Conservation (phyloP, 73 alveolate species). For the Paramecium caudatum region DNA sequence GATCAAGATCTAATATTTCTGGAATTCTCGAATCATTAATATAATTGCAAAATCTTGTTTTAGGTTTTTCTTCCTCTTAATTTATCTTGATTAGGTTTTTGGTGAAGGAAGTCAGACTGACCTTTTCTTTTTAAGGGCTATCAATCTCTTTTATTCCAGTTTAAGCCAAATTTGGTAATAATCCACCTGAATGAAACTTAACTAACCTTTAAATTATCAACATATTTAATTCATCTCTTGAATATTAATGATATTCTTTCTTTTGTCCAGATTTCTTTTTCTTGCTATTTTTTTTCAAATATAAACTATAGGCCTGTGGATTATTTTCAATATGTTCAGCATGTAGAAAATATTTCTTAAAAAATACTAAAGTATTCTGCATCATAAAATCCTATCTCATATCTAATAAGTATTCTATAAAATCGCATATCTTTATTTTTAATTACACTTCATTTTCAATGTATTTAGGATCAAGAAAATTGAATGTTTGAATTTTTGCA, state of each 20-base stretch:
- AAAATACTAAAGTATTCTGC: constrained; percentile 61
- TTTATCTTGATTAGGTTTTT: constrained; percentile 17
- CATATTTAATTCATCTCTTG: not conserved
- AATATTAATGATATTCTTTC: not conserved
- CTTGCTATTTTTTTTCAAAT: constrained; percentile 5
- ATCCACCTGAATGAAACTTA: constrained; percentile 1
- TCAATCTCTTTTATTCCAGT: constrained; percentile 57
- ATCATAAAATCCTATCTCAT: constrained; percentile 66
- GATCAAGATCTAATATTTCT: constrained; percentile 53
- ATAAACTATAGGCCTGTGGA: not conserved
- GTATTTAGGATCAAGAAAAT: constrained; percentile 30
- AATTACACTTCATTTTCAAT: constrained; percentile 63
- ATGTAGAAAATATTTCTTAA: constrained; percentile 13
- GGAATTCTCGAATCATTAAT: not conserved
- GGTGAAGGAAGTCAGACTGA: not conserved
- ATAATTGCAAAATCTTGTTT: constrained; percentile 2
- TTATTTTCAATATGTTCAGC: constrained; percentile 41
- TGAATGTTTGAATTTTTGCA: constrained; percentile 26
- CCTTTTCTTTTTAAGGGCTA: not conserved
- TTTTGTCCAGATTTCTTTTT: not conserved
- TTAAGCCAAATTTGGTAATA: constrained; percentile 51
- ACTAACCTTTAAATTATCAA: constrained; percentile 26
- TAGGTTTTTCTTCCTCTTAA: constrained; percentile 30
- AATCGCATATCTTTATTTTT: constrained; percentile 67
- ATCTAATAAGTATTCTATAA: constrained; percentile 72